phyloP scores from a whole-genome alignment of 2,329 filamentous ascomycete genomes.

The Epichloe glyceriae region DNA sequence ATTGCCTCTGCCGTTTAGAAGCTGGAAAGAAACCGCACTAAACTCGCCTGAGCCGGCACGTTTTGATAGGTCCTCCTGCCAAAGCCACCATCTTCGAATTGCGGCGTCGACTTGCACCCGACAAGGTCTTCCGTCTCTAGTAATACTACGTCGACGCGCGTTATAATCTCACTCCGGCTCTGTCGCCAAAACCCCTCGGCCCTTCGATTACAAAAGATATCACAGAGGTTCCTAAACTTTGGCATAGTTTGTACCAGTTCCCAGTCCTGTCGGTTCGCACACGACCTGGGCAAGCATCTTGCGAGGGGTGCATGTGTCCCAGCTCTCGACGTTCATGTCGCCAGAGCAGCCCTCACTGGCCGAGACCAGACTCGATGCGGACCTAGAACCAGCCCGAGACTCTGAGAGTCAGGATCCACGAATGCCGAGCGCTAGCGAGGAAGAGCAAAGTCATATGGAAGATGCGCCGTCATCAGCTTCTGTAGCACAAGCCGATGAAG shows the following conservation, averaged over 20 bases:
- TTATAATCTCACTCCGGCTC: background rate
- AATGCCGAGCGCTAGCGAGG: background rate
- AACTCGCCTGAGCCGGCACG: background rate
- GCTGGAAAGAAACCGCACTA: background rate
- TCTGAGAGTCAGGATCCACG: background rate
- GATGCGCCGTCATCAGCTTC: background rate
- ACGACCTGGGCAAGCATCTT: background rate
- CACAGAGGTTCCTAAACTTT: background rate
- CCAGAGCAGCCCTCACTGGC: constrained; percentile 5
- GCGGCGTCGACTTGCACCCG: background rate
- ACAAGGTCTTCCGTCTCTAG: background rate
- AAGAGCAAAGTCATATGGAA: background rate
- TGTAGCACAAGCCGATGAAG: background rate
- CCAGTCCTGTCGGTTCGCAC: background rate
- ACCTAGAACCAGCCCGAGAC: constrained; percentile 1
- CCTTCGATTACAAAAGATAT: too few relatives aligned
- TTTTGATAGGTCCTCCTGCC: background rate
- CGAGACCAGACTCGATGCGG: constrained; percentile 4
- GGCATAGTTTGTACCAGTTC: background rate
- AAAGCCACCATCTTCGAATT: background rate
- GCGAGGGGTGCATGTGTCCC: background rate
- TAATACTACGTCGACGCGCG: background rate
- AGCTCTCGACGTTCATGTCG: constrained; percentile 7
- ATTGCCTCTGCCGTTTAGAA: background rate
- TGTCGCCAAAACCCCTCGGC: background rate